phyloP scores from a whole-genome alignment of 208 protist genomes.

The Tetramitus jugosus region DNA sequence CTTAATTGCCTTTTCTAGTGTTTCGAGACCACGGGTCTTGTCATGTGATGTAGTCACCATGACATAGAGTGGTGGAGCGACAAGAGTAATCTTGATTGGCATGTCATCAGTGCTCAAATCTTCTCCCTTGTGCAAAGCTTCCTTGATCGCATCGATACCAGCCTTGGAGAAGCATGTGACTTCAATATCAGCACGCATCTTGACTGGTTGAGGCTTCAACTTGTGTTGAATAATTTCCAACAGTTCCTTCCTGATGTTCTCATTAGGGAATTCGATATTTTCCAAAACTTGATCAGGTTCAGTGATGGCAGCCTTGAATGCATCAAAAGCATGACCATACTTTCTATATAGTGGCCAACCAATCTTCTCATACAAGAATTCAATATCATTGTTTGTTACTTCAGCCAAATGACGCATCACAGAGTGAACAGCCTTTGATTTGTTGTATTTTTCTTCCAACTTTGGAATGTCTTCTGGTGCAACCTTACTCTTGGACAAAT shows the following conservation, averaged over 20 bases:
- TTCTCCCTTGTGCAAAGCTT: conserved; percentile 77
- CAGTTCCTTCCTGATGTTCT: conserved; percentile 23
- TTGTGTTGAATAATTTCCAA: conserved; percentile 18
- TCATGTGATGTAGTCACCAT: conserved; percentile 2
- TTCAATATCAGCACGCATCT: conserved; percentile 87
- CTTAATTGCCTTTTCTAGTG: neutral
- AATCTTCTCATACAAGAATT: conserved; percentile 59
- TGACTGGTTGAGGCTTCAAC: conserved; percentile 71
- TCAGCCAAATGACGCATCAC: conserved; percentile 91
- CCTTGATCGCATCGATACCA: conserved; percentile 94
- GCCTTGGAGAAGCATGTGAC: conserved; percentile 95
- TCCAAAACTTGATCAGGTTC: conserved; percentile 41
- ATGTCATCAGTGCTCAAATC: conserved; percentile 55
- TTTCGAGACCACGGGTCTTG: neutral
- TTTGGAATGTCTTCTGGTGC: conserved; percentile 82
- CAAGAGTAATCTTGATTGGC: neutral
- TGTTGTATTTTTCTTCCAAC: conserved; percentile 84
- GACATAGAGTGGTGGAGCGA: conserved; percentile 20
- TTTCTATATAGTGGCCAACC: conserved; percentile 67
- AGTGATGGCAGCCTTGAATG: conserved; percentile 56
- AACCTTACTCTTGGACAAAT: conserved; percentile 49
- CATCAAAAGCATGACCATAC: conserved; percentile 66
- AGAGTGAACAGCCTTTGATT: conserved; percentile 86
- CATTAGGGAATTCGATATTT: conserved; percentile 24
- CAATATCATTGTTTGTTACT: conserved; percentile 42